Base-by-base conservation (phyloP, 257 asterid genomes). In the Cynanchum wilfordii region DNA sequence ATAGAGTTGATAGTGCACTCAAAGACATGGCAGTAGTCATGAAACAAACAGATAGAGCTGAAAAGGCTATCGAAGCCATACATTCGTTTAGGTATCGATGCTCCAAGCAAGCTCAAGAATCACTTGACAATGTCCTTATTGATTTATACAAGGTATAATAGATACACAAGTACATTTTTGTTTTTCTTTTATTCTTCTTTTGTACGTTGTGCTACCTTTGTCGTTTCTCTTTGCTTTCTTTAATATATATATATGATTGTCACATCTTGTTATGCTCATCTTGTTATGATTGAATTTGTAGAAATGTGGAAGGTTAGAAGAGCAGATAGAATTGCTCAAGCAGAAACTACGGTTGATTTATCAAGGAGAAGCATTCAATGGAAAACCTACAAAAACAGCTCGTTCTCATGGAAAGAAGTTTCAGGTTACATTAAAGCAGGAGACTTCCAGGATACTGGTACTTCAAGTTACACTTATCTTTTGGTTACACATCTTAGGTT, bases 11-110 rank as follows among this genome's bases (percentile, higher is more conserved):
- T 45, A 92, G 98, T 72, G 98, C 98, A 0, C 90, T 92, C 47
- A 92, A 93, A 81, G 98, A 93, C 80, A 86, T 93, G 98, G 98
- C 89, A 47, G 92, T 93, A 66, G 97, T 93, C 45, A 86, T 93
- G 98, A 93, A 90, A 78, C 98, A 93, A 66, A 91, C 77, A 68
- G 89, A 89, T 70, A 79, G 96, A 64, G 73, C 91, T 30, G 97
- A 89, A 79, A 92, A 93, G 75, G 98, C 98, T 38, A 90, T 93
- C n/a, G 98, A 89, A 76, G 98, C 96, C 40, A 82, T 93, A 15
- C 87, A 82, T 69, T 85, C 95, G 1, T 93, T 87, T 63, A 78
- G 98, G 70, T 85, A 84, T 38, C 83, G 82, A 13, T 93, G 98
- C 85, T 87, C 98, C 55, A 86, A 84, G 69, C 89, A 87, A 68